phyloP scores from a whole-genome alignment of 2,329 filamentous ascomycete species.

The Aureobasidium uvarum region DNA sequence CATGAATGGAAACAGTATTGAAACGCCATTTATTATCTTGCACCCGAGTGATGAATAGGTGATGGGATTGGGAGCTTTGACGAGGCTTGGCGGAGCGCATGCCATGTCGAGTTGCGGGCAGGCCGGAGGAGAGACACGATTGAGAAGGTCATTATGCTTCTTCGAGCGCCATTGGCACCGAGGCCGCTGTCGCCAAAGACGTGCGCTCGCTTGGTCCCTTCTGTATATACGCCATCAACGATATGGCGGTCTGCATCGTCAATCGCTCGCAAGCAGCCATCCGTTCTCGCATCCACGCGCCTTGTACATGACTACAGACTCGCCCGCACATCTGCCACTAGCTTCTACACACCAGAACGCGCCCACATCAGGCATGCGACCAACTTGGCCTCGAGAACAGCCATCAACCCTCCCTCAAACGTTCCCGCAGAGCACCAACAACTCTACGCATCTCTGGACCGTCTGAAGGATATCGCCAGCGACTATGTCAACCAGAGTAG shows the following conservation, averaged over 20 bases:
- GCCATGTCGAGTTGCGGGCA: constrained; percentile 16
- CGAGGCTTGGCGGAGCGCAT: constrained; percentile 15
- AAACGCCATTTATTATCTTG: background rate
- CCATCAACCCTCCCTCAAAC: constrained; percentile 54
- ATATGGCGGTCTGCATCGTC: constrained; percentile 32
- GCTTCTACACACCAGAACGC: background rate
- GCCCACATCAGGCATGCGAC: constrained; percentile 16
- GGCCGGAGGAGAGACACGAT: constrained; percentile 11
- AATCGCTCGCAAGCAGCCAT: background rate
- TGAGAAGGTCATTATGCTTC: constrained; percentile 39
- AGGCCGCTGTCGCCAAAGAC: constrained; percentile 34
- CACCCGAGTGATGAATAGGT: too few relatives aligned
- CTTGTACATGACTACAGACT: background rate
- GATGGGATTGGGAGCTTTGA: constrained; percentile 11
- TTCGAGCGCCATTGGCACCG: constrained; percentile 42
- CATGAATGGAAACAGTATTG: constrained; percentile 18
- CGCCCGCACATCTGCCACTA: background rate
- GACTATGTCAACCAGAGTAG: constrained; percentile 66
- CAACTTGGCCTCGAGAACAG: constrained; percentile 51
- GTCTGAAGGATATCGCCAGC: constrained; percentile 61
- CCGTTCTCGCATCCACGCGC: constrained; percentile 9
- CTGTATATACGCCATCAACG: constrained; percentile 34
- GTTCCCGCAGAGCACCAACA: constrained; percentile 55
- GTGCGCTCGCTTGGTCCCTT: constrained; percentile 35
- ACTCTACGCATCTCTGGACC: constrained; percentile 58